Evolutionary conservation across 73 alveolate genomes (phyloP).

Genomic region (Strombidium stylifer): DNA sequence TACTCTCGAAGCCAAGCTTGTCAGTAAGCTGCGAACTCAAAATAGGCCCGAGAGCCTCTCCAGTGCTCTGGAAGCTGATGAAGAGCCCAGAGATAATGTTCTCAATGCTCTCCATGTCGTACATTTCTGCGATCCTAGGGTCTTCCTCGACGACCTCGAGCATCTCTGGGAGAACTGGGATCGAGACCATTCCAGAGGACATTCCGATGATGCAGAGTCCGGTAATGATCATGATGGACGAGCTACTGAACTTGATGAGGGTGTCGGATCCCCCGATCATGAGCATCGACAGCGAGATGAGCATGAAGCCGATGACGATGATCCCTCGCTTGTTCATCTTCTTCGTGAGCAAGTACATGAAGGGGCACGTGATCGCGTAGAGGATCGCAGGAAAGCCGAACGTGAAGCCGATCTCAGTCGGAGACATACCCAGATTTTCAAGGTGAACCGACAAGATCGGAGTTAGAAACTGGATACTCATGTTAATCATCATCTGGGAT

Average conservation of each 20-base stretch:
- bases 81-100: constrained; percentile 36
- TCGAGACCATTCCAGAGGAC: constrained; percentile 36
- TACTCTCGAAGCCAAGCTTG: constrained; percentile 8
- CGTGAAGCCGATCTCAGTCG: constrained; percentile 23
- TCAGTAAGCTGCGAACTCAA: constrained; percentile 18
- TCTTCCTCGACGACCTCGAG: constrained; percentile 21
- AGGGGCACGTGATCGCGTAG: constrained; percentile 30
- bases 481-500: constrained; percentile 6
- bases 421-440: constrained; percentile 4
- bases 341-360: constrained; percentile 14
- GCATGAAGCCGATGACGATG: constrained; percentile 8
- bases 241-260: constrained; percentile 10
- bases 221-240: constrained; percentile 13
- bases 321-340: constrained; percentile 21
- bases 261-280: constrained; percentile 56
- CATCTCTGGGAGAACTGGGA: constrained; percentile 61
- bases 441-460: constrained; percentile 25
- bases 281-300: constrained; percentile 6
- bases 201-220: constrained; percentile 49
- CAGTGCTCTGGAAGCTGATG: constrained; percentile 35
- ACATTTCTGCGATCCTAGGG: not conserved
- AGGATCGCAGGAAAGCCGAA: constrained; percentile 27
- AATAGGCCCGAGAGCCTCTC: constrained; percentile 47
- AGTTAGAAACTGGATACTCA: not conserved
- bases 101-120: constrained; percentile 8